Percentiles rank a stretch among this genome's conserved stretches.
phyloP scores from a whole-genome alignment of 257 asterid species.

The Misopates orontium region DNA sequence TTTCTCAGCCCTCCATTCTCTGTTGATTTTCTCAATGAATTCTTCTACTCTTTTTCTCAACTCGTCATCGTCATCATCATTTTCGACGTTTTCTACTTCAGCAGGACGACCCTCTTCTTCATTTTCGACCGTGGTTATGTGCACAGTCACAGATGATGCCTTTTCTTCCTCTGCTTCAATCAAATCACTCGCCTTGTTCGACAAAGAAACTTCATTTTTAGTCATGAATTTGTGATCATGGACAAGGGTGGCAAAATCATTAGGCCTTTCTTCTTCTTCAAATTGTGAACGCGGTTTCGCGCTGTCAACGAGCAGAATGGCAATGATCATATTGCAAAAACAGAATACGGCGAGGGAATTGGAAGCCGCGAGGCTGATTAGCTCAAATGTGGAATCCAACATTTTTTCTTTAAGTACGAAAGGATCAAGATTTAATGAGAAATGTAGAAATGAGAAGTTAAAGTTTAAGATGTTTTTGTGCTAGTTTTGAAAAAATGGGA shows the following conservation, averaged over 20 bases:
- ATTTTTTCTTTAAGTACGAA: constrained; percentile 15
- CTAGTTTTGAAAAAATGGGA: background rate
- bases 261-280: constrained; percentile 15
- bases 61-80: constrained; percentile 43
- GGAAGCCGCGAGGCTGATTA: constrained; percentile 55
- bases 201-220: background rate
- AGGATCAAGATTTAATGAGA: background rate
- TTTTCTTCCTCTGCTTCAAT: too few species aligned
- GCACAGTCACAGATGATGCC: constrained; percentile 19
- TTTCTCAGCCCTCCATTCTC: constrained; percentile 55
- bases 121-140: constrained; percentile 17
- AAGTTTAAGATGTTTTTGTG: background rate
- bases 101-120: background rate
- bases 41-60: constrained; percentile 54
- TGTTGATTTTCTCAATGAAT: constrained; percentile 51
- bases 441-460: background rate
- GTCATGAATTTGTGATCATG: background rate
- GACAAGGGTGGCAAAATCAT: constrained; percentile 14
- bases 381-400: constrained; percentile 48
- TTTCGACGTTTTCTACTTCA: background rate
- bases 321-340: constrained; percentile 61
- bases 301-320: constrained; percentile 44
- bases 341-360: constrained; percentile 58
- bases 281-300: constrained; percentile 30
- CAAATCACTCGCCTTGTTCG: constrained; percentile 6